Percentiles rank a stretch among this genome's conserved stretches.
phyloP scores from a whole-genome alignment of 2,329 filamentous ascomycete species.

The Alternaria brassicae region DNA sequence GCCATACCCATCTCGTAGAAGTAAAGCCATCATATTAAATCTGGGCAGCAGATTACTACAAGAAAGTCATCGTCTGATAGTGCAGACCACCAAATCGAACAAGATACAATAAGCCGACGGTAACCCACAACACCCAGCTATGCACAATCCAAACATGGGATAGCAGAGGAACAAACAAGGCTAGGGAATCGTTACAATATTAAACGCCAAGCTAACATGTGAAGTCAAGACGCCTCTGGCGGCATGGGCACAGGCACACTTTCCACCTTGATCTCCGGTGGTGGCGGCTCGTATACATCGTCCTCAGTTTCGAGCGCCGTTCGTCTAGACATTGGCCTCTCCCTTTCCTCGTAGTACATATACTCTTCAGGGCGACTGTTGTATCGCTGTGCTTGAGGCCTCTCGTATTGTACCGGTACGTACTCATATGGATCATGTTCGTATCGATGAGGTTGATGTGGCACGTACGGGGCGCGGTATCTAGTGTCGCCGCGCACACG shows the following conservation, averaged over 20 bases:
- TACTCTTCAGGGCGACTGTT: constrained; percentile 36
- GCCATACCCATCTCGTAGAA: not conserved
- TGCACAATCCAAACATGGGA: not conserved
- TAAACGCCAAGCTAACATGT: not conserved
- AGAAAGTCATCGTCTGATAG: not conserved
- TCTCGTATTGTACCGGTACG: constrained; percentile 39
- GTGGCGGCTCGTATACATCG: constrained; percentile 36
- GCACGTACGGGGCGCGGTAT: constrained; percentile 16
- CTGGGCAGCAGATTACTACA: not conserved
- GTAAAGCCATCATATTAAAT: not conserved
- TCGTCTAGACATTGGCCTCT: constrained; percentile 28
- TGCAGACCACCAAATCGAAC: not conserved
- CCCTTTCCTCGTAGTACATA: constrained; percentile 45
- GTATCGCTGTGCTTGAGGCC: constrained; percentile 34
- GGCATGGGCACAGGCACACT: constrained; percentile 25
- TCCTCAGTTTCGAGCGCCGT: constrained; percentile 29
- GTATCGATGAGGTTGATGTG: constrained; percentile 33
- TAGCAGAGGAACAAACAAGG: not conserved
- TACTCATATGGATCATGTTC: constrained; percentile 42
- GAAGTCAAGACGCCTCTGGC: constrained; percentile 6
- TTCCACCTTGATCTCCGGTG: constrained; percentile 39
- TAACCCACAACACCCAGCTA: not conserved
- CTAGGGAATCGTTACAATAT: not conserved
- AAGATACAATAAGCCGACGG: not conserved
- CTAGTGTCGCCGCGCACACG: constrained; percentile 37